Base-by-base conservation (phyloP, 345 rosid species). In the Aurinia saxatilis region DNA sequence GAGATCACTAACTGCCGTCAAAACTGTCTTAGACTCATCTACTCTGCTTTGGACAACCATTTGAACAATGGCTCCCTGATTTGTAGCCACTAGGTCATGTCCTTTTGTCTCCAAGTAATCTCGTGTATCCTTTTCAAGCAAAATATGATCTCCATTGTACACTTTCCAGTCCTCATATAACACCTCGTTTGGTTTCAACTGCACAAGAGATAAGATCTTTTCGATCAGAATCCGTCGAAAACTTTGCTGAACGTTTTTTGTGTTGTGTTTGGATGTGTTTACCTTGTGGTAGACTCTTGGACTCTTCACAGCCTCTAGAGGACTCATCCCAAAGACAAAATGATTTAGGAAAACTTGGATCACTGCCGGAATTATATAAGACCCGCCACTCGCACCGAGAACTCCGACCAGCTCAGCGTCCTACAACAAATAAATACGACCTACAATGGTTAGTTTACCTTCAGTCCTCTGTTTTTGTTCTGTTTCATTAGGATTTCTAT, bases 251-350 rank as follows among this genome's bases (percentile, higher is more conserved):
- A n/a, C n/a, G n/a, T n/a, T n/a, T n/a, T n/a, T n/a, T n/a, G n/a
- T n/a, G n/a, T 5, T 40, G 8, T 40, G 5, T 14, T 42, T 58
- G 29, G 50, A 41, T 30, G 51, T 12, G 44, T 31, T n/a, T 55
- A 90, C 97, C 89, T 40, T 70, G 60, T 84, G 95, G 74, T 83
- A 90, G 71, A 90, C 59, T 74, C 97, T 77, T 63, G 95, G 86
- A 55, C 76, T 78, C 50, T 81, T 79, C 11, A 90, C 97, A 52
- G 97, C 91, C 11, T 76, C 73, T 55, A 81, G 67, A n/a, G 97
- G 90, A 23, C 79, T 85, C 82, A 86, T 79, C 47, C 82, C 79
- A 37, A 77, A 58, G 44, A 83, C 35, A 65, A 90, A 86, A 66
- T 81, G 82, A 67, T 86, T 86, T 2, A 86, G 71, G 53, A 90